Conservation (phyloP, 2,329 filamentous ascomycete species). For the Bipolaris zeicola region DNA sequence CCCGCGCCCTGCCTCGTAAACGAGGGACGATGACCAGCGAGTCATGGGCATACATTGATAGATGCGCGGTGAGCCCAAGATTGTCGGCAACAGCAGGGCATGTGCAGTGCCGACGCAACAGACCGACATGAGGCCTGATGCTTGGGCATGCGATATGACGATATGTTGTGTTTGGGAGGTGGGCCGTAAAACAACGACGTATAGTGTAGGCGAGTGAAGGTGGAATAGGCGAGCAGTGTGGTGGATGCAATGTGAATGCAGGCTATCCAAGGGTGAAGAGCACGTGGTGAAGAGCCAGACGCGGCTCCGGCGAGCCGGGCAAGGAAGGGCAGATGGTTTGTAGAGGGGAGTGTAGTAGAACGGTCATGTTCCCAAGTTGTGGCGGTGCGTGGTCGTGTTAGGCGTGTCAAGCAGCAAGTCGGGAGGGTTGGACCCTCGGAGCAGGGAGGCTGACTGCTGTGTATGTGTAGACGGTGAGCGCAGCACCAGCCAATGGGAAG, state of each 20-base stretch:
- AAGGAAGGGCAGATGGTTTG: too few relatives aligned
- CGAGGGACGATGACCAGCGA: too few relatives aligned
- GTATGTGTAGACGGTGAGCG: conserved; percentile 4
- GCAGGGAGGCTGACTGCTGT: neutral
- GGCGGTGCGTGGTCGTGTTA: conserved; percentile 3
- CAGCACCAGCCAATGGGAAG: conserved; percentile 1
- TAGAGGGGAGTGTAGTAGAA: too few relatives aligned
- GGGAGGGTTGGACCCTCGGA: conserved; percentile 3
- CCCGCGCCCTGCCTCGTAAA: neutral
- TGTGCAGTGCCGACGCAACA: neutral
- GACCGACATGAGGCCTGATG: conserved; percentile 8
- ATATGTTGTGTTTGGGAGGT: neutral
- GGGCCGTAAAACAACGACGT: neutral
- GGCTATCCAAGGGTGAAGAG: neutral
- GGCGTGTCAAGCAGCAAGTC: too few relatives aligned
- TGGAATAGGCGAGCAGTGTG: too few relatives aligned
- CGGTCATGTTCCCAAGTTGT: neutral
- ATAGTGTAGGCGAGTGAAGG: too few relatives aligned
- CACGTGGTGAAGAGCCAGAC: neutral
- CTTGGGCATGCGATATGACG: neutral
- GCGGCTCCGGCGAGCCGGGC: neutral
- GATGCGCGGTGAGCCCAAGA: neutral
- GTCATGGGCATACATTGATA: neutral
- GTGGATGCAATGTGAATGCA: neutral
- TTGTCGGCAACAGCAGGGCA: neutral